phyloP scores from a whole-genome alignment of 2,329 filamentous ascomycete genomes.

The Uncinocarpus reesii region DNA sequence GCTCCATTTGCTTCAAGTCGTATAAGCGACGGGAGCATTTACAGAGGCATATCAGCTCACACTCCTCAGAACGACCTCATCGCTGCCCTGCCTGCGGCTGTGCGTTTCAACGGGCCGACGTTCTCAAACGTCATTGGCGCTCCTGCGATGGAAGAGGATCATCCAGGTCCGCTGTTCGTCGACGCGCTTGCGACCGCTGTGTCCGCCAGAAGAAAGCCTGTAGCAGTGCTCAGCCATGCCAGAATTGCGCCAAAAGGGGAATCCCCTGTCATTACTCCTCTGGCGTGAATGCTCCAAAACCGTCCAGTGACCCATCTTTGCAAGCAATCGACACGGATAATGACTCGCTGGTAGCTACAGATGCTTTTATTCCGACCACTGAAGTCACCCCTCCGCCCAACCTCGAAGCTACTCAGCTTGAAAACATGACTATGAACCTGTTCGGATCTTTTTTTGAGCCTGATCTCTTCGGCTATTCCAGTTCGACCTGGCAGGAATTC shows the following conservation, averaged over 20 bases:
- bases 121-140: constrained; percentile 2
- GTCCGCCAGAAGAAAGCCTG: constrained; percentile 5
- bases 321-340: not conserved
- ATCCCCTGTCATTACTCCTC: not conserved
- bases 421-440: not conserved
- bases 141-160: not conserved
- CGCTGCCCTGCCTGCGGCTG: constrained; percentile 4
- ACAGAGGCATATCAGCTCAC: not conserved
- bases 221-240: not conserved
- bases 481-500: not conserved
- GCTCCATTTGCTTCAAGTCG: constrained; percentile 3
- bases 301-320: not conserved
- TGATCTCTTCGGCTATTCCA: constrained; percentile 1
- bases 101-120: constrained; percentile 4
- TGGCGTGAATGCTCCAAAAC: not conserved
- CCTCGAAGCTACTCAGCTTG: not conserved
- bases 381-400: not conserved
- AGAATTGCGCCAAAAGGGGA: not conserved
- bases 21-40: constrained; percentile 3
- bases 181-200: not conserved
- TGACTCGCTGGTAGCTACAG: not conserved
- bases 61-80: constrained; percentile 1
- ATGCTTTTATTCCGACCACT: not conserved
- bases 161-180: not conserved
- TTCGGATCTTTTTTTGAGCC: constrained; percentile 2